Percentiles rank a stretch among this genome's conserved stretches.
These are phyloP conservation scores for Giardia duodenalis DNA, from an alignment of 208 protist species.

Conservation along the genomic window DNA sequence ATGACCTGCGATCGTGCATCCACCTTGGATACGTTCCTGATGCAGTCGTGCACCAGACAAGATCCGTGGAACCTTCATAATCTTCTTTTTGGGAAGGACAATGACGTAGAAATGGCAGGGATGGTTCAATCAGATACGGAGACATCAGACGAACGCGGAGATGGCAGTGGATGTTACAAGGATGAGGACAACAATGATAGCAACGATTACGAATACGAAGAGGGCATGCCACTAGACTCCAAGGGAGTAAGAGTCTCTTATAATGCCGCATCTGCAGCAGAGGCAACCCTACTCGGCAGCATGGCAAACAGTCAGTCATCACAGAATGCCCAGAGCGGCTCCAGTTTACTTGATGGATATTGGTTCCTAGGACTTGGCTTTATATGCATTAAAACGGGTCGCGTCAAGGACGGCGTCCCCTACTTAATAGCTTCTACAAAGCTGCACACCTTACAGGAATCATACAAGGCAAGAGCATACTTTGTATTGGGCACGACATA, in stretches of 20 bases:
- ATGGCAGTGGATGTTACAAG: no score
- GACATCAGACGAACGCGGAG: no score
- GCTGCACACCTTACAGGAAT: not conserved
- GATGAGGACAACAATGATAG: no score
- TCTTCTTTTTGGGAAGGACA: not conserved
- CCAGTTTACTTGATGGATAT: slow-evolving; percentile 17
- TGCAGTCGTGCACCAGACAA: not conserved
- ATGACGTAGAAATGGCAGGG: not conserved
- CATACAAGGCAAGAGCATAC: not conserved
- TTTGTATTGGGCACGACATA: slow-evolving; percentile 14
- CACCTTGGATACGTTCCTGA: not conserved
- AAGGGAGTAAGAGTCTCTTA: no score
- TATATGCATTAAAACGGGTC: not conserved
- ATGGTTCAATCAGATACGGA: no score
- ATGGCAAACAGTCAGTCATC: not conserved
- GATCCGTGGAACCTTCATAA: not conserved
- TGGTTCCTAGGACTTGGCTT: slow-evolving; percentile 8
- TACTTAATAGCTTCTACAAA: not conserved
- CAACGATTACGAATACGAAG: no score
- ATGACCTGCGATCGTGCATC: not conserved
- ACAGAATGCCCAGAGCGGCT: not conserved
- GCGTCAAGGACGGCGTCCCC: not conserved
- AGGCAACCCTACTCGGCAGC: no score
- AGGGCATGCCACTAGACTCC: no score
- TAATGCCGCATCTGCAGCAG: no score